These are phyloP conservation scores for Psilocybe mexicana DNA, from an alignment of 1,284 basidiomycete genomes.

Conservation along the genomic window DNA sequence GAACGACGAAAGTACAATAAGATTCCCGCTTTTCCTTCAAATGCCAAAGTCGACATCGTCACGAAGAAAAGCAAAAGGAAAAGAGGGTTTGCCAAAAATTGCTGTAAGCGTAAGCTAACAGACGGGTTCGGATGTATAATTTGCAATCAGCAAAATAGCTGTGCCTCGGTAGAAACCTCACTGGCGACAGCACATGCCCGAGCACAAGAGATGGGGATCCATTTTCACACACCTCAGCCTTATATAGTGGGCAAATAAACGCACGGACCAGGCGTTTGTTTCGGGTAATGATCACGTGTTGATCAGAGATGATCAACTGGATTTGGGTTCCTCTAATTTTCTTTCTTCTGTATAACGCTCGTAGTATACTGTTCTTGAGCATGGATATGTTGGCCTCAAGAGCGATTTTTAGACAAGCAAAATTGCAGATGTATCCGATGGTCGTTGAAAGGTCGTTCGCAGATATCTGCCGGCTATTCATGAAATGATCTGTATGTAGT, in stretches of 20 bases:
- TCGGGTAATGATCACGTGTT: not conserved
- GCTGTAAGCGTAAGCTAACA: conserved; percentile 73
- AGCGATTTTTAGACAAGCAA: no score
- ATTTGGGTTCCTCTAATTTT: no score
- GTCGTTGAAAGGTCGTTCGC: no score
- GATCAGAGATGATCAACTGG: no score
- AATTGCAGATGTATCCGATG: no score
- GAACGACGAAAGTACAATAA: not conserved
- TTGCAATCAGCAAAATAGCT: conserved; percentile 93
- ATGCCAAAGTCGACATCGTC: conserved; percentile 16
- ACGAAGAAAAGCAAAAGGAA: conserved; percentile 21
- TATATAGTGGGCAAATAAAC: conserved; percentile 30
- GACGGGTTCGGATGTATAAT: conserved; percentile 87
- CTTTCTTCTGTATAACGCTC: not conserved
- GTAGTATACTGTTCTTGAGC: not conserved
- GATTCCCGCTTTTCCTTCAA: conserved; percentile 1
- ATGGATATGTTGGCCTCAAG: no score
- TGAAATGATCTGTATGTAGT: no score
- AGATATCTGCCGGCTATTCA: no score
- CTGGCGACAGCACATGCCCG: conserved; percentile 90
- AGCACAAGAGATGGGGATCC: conserved; percentile 77
- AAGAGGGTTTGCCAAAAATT: conserved; percentile 67
- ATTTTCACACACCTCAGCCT: conserved; percentile 6
- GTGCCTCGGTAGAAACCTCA: conserved; percentile 90
- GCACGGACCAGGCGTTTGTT: conserved; percentile 10